Conservation (phyloP, 1,284 basidiomycete genomes). For the Mycosarcoma maydis region DNA sequence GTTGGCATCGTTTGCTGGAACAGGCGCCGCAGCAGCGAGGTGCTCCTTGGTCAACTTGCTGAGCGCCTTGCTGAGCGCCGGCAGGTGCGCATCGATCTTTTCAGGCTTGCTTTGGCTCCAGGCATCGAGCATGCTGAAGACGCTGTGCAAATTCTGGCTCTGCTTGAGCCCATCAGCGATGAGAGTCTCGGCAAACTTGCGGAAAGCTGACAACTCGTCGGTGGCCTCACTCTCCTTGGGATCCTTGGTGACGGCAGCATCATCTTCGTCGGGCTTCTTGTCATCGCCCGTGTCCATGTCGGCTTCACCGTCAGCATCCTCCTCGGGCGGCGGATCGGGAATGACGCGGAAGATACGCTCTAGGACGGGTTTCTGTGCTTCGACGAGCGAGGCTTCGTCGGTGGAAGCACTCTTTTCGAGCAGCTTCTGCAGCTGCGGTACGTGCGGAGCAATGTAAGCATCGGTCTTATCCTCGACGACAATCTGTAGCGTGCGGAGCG, state of each 20-base stretch:
- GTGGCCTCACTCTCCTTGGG: slow-evolving; percentile 27
- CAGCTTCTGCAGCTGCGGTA: slow-evolving; percentile 83
- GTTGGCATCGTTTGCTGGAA: slow-evolving; percentile 57
- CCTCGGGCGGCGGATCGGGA: slow-evolving; percentile 69
- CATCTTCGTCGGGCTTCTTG: slow-evolving; percentile 76
- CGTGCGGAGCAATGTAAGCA: slow-evolving; percentile 82
- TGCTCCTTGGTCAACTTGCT: slow-evolving; percentile 90
- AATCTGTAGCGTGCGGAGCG: slow-evolving; percentile 88
- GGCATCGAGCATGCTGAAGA: slow-evolving; percentile 86
- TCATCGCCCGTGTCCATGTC: slow-evolving; percentile 72
- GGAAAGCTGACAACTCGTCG: slow-evolving; percentile 78
- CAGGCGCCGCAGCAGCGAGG: slow-evolving; percentile 70
- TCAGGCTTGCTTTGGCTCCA: slow-evolving; percentile 86
- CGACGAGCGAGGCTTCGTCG: slow-evolving; percentile 53
- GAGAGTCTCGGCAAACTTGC: slow-evolving; percentile 78
- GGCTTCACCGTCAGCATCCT: slow-evolving; percentile 52
- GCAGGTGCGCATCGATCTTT: slow-evolving; percentile 81
- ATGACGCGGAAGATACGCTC: slow-evolving; percentile 85
- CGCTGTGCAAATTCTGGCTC: slow-evolving; percentile 78
- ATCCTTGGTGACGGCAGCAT: slow-evolving; percentile 19
- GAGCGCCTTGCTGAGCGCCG: slow-evolving; percentile 82
- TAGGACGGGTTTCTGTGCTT: slow-evolving; percentile 72
- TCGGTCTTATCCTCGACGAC: slow-evolving; percentile 85
- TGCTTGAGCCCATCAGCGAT: slow-evolving; percentile 85
- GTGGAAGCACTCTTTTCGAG: slow-evolving; percentile 70